Evolutionary conservation across 73 alveolate genomes (phyloP).

Genomic region (Paramecium octaurelia): DNA sequence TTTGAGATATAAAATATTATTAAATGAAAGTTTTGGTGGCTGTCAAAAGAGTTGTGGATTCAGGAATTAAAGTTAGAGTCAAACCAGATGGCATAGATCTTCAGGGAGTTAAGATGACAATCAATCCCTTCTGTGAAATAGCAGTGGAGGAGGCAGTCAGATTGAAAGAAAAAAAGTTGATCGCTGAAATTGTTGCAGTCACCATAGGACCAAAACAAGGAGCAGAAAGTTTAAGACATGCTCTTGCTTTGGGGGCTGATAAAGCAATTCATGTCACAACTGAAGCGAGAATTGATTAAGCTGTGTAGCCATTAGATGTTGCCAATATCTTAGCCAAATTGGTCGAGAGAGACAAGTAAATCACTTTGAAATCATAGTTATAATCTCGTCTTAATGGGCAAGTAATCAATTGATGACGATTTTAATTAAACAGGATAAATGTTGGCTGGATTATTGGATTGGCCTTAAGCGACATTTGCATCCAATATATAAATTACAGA

Average conservation of each 20-base stretch:
- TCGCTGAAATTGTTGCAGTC: constrained; percentile 76
- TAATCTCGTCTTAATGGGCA: constrained; percentile 79
- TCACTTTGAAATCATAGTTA: neutral
- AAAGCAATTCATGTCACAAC: constrained; percentile 83
- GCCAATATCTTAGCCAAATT: constrained; percentile 76
- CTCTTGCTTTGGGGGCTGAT: constrained; percentile 92
- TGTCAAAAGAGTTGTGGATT: constrained; percentile 85
- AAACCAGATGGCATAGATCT: constrained; percentile 80
- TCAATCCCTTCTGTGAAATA: constrained; percentile 91
- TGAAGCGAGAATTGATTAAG: constrained; percentile 73
- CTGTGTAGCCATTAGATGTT: constrained; percentile 80
- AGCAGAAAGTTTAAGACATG: constrained; percentile 78
- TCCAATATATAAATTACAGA: constrained; percentile 73
- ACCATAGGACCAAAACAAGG: constrained; percentile 86
- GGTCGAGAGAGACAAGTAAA: constrained; percentile 58
- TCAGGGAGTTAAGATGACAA: constrained; percentile 78
- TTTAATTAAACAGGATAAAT: constrained; percentile 89
- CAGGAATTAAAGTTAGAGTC: constrained; percentile 76
- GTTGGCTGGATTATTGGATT: constrained; percentile 78
- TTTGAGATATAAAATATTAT: neutral
- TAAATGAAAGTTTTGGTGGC: constrained; percentile 85
- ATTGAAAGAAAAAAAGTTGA: constrained; percentile 78
- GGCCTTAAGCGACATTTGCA: constrained; percentile 91
- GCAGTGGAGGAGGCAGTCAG: constrained; percentile 93
- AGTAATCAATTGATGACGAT: constrained; percentile 89